Conservation (phyloP, 305 asterid genomes). For the Fraxinus baroniana region DNA sequence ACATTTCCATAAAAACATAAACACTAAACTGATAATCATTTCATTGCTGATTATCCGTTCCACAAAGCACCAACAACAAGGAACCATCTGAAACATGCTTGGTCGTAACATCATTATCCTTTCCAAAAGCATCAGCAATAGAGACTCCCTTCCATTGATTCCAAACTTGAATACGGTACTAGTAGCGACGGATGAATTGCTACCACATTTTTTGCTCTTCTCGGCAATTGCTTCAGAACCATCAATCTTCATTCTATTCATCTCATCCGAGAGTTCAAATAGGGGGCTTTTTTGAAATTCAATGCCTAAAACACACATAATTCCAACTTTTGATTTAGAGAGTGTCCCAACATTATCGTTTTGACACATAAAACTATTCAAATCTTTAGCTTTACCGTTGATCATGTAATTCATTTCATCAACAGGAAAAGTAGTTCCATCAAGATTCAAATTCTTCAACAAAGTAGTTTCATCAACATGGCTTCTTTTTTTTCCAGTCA, state of each 20-base stretch:
- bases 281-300: constrained; percentile 17
- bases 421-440: no score
- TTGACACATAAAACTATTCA: no score
- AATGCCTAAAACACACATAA: background rate
- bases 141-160: background rate
- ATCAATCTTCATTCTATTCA: constrained; percentile 38
- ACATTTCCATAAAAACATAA: background rate
- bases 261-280: constrained; percentile 27
- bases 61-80: background rate
- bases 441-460: no score
- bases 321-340: no score
- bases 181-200: constrained; percentile 3
- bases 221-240: constrained; percentile 25
- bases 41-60: background rate
- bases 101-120: constrained; percentile 38
- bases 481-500: background rate
- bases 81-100: constrained; percentile 17
- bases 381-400: no score
- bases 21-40: background rate
- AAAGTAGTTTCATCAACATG: constrained; percentile 15
- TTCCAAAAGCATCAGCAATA: constrained; percentile 20
- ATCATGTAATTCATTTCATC: no score
- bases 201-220: constrained; percentile 15
- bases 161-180: constrained; percentile 43
- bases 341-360: no score